Conservation (phyloP, 163 green algal species). For the Smithsoniella earleae region DNA sequence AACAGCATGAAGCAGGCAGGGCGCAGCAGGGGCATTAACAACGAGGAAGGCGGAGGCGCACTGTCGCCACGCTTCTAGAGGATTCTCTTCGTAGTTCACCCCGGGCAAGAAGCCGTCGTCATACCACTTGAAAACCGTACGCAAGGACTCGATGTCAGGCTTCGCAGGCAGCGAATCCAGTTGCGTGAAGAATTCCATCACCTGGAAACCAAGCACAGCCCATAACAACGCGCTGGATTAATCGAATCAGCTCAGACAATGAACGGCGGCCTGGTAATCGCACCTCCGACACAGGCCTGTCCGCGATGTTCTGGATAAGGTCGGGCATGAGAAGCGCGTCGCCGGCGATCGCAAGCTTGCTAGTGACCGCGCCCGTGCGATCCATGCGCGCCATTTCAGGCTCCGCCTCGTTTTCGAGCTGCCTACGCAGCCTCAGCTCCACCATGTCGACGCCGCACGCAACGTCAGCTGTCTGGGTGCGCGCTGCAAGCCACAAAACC, state of each 20-base stretch:
- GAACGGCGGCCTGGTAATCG: no score
- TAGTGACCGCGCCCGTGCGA: neutral
- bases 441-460: neutral
- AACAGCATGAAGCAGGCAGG: slow-evolving; percentile 1
- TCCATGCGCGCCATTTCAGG: neutral
- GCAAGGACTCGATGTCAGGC: slow-evolving; percentile 5
- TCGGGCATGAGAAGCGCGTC: slow-evolving; percentile 2
- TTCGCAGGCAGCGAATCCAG: slow-evolving; percentile 6
- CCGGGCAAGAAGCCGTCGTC: slow-evolving; percentile 13
- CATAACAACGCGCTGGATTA: no score
- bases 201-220: no score
- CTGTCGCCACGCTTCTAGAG: neutral
- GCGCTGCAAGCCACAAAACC: no score
- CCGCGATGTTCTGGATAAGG: slow-evolving; percentile 18
- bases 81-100: neutral
- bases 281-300: neutral
- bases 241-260: no score
- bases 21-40: no score
- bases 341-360: neutral
- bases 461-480: no score
- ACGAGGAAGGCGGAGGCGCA: neutral
- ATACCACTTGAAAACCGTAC: slow-evolving; percentile 6
- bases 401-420: neutral
- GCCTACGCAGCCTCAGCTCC: neutral
- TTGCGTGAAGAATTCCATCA: neutral